These are phyloP conservation scores for Sicyos baderoa DNA, from an alignment of 306 rosid species.

Conservation along the genomic window DNA sequence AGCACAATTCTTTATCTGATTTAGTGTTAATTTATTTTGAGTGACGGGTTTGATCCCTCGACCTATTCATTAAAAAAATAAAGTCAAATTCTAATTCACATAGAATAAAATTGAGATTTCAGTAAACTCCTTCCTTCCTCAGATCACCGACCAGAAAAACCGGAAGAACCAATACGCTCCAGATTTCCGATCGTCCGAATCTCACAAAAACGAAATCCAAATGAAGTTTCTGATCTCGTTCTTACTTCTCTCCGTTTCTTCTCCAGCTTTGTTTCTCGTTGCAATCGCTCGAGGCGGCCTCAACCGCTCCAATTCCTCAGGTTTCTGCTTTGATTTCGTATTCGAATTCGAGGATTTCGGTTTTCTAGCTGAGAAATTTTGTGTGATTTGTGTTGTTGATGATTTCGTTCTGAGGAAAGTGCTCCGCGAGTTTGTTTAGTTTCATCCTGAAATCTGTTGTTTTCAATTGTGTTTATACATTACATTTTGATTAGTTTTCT, in stretches of 20 bases:
- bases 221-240: constrained; percentile 27
- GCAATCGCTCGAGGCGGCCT: constrained; percentile 45
- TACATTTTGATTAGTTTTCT: constrained; percentile 3
- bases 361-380: background rate
- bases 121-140: no score
- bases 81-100: no score
- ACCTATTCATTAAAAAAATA: no score
- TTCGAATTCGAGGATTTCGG: background rate
- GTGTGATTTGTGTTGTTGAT: background rate
- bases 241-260: constrained; percentile 28
- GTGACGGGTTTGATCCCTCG: no score
- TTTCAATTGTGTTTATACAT: background rate
- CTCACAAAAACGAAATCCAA: background rate
- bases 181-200: constrained; percentile 11
- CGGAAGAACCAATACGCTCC: background rate
- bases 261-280: constrained; percentile 26
- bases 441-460: background rate
- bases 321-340: constrained; percentile 27
- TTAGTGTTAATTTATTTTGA: no score
- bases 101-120: background rate
- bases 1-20: no score
- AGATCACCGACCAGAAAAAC: background rate
- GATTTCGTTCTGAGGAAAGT: background rate
- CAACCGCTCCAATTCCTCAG: constrained; percentile 30
- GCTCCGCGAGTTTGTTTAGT: background rate